A percentile compares a stretch with the other conserved stretches of the same genome.
These are phyloP conservation scores for Colletotrichum karsti DNA, from an alignment of 2,329 filamentous ascomycete species.

Conservation along the genomic window DNA sequence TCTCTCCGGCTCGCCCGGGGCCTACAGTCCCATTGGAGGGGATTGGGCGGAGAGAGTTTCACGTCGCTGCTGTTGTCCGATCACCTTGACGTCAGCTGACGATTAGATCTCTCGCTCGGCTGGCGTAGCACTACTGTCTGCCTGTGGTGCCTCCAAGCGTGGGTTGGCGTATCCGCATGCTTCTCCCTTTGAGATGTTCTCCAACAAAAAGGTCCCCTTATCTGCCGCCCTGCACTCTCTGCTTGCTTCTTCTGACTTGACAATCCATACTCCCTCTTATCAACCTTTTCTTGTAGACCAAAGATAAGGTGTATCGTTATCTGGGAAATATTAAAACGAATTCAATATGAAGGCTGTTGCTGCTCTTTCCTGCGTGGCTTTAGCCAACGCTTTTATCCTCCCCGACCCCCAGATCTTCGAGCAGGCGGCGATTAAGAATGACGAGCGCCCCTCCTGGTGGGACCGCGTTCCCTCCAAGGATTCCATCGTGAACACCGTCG, in stretches of 20 bases:
- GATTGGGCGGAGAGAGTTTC: slow-evolving; percentile 18
- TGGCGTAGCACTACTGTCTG: background rate
- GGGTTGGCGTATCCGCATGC: background rate
- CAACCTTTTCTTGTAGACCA: background rate
- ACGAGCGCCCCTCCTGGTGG: slow-evolving; percentile 36
- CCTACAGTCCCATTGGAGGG: background rate
- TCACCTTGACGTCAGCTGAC: slow-evolving; percentile 31
- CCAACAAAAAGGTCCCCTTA: slow-evolving; percentile 1
- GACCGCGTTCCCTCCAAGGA: slow-evolving; percentile 43
- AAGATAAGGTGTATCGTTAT: background rate
- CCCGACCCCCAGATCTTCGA: slow-evolving; percentile 57
- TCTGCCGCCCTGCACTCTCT: background rate
- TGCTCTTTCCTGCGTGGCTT: slow-evolving; percentile 56
- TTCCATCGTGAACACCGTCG: slow-evolving; percentile 41
- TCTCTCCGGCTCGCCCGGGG: slow-evolving; percentile 12
- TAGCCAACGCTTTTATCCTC: slow-evolving; percentile 60
- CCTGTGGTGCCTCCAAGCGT: background rate
- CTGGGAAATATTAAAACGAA: background rate
- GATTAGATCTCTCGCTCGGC: slow-evolving; percentile 2
- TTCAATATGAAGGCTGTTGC: slow-evolving; percentile 53
- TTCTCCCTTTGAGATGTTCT: background rate
- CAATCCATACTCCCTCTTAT: background rate
- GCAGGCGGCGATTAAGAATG: slow-evolving; percentile 45
- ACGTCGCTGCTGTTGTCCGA: slow-evolving; percentile 16
- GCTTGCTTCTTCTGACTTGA: rapidly evolving